Evolutionary conservation across 164 flowering plant genomes (phyloP).

Genomic region (Amborella trichopoda): DNA sequence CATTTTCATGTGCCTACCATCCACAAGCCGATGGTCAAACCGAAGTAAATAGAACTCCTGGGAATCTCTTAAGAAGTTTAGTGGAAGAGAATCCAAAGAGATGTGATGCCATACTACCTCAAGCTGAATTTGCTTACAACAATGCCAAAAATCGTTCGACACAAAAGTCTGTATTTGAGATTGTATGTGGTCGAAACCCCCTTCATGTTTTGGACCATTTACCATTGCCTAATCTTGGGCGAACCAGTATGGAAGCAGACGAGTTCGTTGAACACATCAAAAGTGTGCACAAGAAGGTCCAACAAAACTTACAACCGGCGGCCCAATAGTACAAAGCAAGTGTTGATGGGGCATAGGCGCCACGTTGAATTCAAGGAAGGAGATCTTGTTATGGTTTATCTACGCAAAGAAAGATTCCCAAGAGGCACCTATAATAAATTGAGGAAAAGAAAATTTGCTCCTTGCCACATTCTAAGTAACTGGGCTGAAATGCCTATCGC

Average conservation of each 20-base stretch:
- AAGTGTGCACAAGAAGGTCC: neutral
- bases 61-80: neutral
- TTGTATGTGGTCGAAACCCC: neutral
- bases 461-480: neutral
- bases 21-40: neutral
- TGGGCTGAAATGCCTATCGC: neutral
- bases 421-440: neutral
- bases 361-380: neutral
- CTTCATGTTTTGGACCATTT: neutral
- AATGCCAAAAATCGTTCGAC: neutral
- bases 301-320: constrained; percentile 1
- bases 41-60: neutral
- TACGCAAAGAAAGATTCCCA: neutral
- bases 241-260: constrained; percentile 1
- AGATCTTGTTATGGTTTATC: constrained; percentile 3
- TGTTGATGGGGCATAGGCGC: neutral
- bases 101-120: neutral
- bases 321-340: neutral
- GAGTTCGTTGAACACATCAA: constrained; percentile 3
- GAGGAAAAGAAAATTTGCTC: neutral
- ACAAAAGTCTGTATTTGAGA: neutral
- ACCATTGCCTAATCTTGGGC: neutral
- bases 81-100: neutral
- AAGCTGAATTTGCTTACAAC: neutral
- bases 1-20: neutral